Percentiles rank a stretch among this genome's conserved stretches.
Conservation (phyloP, 1,284 basidiomycete species). For the Cronartium quercuum region DNA sequence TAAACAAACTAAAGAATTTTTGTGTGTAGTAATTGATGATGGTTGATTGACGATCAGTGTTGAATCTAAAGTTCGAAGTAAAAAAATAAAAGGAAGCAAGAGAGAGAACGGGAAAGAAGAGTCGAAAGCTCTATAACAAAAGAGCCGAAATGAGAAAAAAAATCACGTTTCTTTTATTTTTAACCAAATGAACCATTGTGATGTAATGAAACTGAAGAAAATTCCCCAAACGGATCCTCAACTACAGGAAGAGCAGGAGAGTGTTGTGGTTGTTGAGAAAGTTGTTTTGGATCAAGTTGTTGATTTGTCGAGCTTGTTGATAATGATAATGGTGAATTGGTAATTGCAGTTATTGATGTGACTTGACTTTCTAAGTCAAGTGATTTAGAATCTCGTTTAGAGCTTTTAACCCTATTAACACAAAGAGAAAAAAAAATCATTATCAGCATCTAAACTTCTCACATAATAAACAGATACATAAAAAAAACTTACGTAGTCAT, state of each 20-base stretch:
- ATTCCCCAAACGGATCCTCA: conserved; percentile 18
- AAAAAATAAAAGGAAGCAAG: background rate
- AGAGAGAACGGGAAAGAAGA: background rate
- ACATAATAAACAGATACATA: conserved; percentile 4
- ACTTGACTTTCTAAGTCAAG: conserved; percentile 39
- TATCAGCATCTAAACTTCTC: too few species aligned
- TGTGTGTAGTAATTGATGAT: too few species aligned
- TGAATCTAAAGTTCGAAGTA: too few species aligned
- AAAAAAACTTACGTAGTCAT: conserved; percentile 45
- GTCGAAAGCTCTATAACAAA: too few species aligned
- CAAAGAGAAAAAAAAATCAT: conserved; percentile 48
- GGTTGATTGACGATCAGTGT: too few species aligned
- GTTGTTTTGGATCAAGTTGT: background rate
- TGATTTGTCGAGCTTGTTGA: background rate
- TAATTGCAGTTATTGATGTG: background rate
- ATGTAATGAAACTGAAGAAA: conserved; percentile 29
- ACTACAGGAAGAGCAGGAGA: background rate
- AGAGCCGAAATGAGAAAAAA: too few species aligned
- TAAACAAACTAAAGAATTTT: too few species aligned
- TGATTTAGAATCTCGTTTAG: conserved; percentile 37
- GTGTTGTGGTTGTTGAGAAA: too few species aligned
- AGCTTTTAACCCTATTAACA: background rate
- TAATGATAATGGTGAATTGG: background rate
- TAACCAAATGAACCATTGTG: conserved; percentile 9
- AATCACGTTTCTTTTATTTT: too few species aligned